A percentile compares a stretch with the other conserved stretches of the same genome.
Conservation (phyloP, 495 filamentous ascomycete genomes). For the Penicillium soppii region DNA sequence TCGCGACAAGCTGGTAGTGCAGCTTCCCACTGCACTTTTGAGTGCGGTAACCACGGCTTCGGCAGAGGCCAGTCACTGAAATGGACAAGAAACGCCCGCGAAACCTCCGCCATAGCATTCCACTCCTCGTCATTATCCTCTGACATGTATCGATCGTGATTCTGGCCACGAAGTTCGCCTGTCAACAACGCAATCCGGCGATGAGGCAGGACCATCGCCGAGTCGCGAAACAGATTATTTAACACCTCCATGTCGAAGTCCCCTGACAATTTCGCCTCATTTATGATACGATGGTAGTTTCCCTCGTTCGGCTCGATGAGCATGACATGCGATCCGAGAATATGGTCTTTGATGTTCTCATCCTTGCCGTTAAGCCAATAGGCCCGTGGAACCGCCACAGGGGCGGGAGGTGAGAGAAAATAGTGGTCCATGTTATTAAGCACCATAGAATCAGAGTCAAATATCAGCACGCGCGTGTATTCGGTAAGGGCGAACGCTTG, state of each 20-base stretch:
- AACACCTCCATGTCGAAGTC: conserved; percentile 59
- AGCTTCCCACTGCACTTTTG: background rate
- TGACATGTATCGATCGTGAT: background rate
- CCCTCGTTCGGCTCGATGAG: background rate
- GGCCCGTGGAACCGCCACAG: background rate
- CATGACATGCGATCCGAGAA: background rate
- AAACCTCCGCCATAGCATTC: background rate
- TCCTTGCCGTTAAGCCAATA: background rate
- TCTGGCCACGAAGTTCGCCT: background rate
- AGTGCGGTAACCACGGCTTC: background rate
- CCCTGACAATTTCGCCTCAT: background rate
- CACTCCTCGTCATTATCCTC: background rate
- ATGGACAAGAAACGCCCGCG: background rate
- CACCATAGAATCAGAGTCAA: background rate
- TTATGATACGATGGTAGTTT: background rate
- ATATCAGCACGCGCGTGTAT: background rate
- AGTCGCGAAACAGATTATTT: background rate
- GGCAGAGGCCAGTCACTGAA: background rate
- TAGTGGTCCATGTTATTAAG: background rate
- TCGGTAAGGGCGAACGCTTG: background rate
- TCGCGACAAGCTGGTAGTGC: background rate
- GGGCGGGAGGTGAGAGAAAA: background rate
- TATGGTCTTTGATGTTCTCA: background rate
- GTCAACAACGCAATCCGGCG: background rate
- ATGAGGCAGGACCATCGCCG: background rate